A percentile compares a stretch with the other conserved stretches of the same genome.
These are phyloP conservation scores for Starmera caribaea DNA, from an alignment of 805 yeast genomes.

Conservation along the genomic window DNA sequence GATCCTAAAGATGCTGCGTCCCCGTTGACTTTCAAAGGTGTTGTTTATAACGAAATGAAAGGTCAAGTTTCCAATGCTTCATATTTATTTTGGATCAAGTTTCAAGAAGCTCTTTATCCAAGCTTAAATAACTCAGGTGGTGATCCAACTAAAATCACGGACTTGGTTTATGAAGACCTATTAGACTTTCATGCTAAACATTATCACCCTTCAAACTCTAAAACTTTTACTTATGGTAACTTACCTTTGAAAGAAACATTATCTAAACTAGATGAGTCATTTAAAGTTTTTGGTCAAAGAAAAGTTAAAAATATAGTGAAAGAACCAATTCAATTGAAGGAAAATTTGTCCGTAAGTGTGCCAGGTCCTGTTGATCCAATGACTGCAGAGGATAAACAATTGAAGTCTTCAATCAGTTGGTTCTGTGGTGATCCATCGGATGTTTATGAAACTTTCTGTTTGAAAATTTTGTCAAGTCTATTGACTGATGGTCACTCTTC, in stretches of 20 bases:
- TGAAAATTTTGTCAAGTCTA: conserved; percentile 61
- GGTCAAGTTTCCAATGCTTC: conserved; percentile 90
- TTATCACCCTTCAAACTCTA: conserved; percentile 88
- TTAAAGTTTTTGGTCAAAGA: conserved; percentile 45
- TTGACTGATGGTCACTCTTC: conserved; percentile 89
- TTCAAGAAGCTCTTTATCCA: conserved; percentile 77
- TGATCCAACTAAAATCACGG: conserved; percentile 75
- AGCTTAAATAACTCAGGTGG: conserved; percentile 89
- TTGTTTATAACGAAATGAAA: conserved; percentile 97
- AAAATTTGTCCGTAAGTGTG: conserved; percentile 25
- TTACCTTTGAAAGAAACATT: conserved; percentile 57
- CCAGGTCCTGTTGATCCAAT: conserved; percentile 81
- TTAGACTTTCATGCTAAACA: conserved; percentile 62
- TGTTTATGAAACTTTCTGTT: conserved; percentile 57
- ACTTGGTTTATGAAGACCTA: conserved; percentile 64
- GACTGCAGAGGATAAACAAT: conserved; percentile 56
- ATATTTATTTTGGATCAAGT: conserved; percentile 76
- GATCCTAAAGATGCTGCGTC: conserved; percentile 44
- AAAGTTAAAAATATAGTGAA: conserved; percentile 21
- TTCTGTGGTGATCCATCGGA: conserved; percentile 64
- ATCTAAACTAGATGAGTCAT: conserved; percentile 41
- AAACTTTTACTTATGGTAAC: conserved; percentile 81
- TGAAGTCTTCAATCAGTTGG: conserved; percentile 85
- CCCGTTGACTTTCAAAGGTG: conserved; percentile 80
- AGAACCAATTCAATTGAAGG: conserved; percentile 22